Base-by-base conservation (phyloP, 768 basidiomycete species). In the Chalciporus piperatus region DNA sequence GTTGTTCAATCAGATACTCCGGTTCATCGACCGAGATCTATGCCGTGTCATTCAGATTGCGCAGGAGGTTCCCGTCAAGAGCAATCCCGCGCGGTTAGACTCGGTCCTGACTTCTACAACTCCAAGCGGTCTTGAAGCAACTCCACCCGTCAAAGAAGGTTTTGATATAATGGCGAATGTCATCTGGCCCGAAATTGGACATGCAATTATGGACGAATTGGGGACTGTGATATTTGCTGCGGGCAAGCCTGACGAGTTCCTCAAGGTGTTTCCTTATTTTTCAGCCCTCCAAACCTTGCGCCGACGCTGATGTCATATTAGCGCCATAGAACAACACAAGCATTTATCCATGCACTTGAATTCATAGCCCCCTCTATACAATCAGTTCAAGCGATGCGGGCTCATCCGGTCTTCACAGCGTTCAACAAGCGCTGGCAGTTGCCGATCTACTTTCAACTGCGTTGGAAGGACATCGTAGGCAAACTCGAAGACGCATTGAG, bases 341-440 rank as follows among this genome's bases (percentile, higher is more conserved):
- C 82, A 8, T 98, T 98, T 64, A 76, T 98, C 19, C 77, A 78
- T 39, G 84, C 87, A 4, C 74, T 98, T 19, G 95, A 98, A 65
- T 78, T 81, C 41, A 74, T 95, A 13, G 87, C 91, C 1, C 91
- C 94, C 0, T 90, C 92, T 3, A 69, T 77, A 14, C 75, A 78
- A 25, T 80, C 89, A 3, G 79, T 95, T 9, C 74, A 83, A 53
- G 73, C 76, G 3, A 85, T 98, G 80, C 82, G 92, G 3, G 63
- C 73, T 4, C 89, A 92, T 65, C 80, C 84, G 0, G 74, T 84
- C 4, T 96, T 85, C 65, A 56, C 62, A 20, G 69, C 83, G 1
- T 97, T 98, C 63, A 82, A 88, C 63, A 78, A 81, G 54, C 80
- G 93, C 32, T 99, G 97, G 95, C 97, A 98, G 65, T 78, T 99